phyloP scores from a whole-genome alignment of 1,284 basidiomycete genomes.

The Cryptococcus depauperatus region DNA sequence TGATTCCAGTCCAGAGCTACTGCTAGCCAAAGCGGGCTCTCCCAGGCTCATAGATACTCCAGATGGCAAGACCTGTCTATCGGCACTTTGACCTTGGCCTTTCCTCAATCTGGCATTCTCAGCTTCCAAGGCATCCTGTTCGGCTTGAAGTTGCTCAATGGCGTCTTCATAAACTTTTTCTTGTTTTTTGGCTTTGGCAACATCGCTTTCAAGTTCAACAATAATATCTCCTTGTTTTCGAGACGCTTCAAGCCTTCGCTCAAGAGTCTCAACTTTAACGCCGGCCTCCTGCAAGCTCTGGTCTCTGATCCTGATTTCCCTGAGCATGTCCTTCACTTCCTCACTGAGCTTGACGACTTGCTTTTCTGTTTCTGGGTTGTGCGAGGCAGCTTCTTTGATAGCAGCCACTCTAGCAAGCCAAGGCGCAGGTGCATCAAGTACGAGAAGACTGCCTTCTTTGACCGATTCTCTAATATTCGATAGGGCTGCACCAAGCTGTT shows the following conservation, averaged over 20 bases:
- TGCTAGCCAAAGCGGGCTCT: slow-evolving; percentile 48
- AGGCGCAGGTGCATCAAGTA: slow-evolving; percentile 58
- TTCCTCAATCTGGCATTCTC: slow-evolving; percentile 76
- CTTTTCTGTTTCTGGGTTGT: slow-evolving; percentile 86
- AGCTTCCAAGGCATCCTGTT: slow-evolving; percentile 76
- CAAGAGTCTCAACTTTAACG: slow-evolving; percentile 92
- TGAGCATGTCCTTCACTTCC: slow-evolving; percentile 76
- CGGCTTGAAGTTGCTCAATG: slow-evolving; percentile 82
- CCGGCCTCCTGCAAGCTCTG: slow-evolving; percentile 78
- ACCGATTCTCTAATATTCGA: slow-evolving; percentile 66
- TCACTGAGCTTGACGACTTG: slow-evolving; percentile 77
- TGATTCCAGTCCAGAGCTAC: slow-evolving; percentile 70
- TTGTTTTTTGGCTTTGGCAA: slow-evolving; percentile 72
- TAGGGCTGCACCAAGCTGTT: slow-evolving; percentile 62
- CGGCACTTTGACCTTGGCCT: slow-evolving; percentile 52
- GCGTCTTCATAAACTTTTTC: slow-evolving; percentile 85
- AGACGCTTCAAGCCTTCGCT: slow-evolving; percentile 78
- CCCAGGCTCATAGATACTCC: slow-evolving; percentile 1
- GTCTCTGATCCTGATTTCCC: slow-evolving; percentile 70
- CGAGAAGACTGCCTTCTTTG: slow-evolving; percentile 53
- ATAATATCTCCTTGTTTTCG: slow-evolving; percentile 81
- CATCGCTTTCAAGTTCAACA: slow-evolving; percentile 67
- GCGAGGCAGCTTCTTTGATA: slow-evolving; percentile 70
- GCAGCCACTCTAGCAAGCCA: slow-evolving; percentile 83
- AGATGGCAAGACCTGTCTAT: slow-evolving; percentile 54